Conservation (phyloP, 768 basidiomycete species). For the Xerocomellus amylosporus region DNA sequence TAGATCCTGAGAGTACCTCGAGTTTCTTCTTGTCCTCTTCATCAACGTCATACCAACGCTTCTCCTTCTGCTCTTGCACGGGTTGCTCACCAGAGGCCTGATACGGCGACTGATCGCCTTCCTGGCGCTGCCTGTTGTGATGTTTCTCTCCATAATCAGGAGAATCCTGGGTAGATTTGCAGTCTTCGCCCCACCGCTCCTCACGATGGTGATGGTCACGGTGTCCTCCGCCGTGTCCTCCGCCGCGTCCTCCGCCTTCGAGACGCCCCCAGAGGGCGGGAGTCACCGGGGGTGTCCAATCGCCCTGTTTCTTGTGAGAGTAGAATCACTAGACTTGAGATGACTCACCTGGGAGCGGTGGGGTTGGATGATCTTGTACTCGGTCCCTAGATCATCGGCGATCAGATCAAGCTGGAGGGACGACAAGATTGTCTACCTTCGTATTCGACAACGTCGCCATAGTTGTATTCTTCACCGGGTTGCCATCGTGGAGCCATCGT, state of each 20-base stretch:
- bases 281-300: slow-evolving; percentile 62
- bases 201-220: slow-evolving; percentile 16
- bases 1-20: slow-evolving; percentile 38
- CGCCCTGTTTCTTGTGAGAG: slow-evolving; percentile 39
- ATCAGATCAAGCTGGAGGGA: slow-evolving; percentile 6
- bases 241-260: slow-evolving; percentile 33
- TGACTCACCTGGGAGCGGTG: slow-evolving; percentile 61
- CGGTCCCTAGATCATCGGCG: slow-evolving; percentile 33
- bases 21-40: slow-evolving; percentile 57
- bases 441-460: slow-evolving; percentile 53
- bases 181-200: slow-evolving; percentile 20
- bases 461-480: slow-evolving; percentile 59
- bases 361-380: slow-evolving; percentile 70
- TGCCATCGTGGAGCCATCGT: slow-evolving; percentile 53
- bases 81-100: slow-evolving; percentile 20
- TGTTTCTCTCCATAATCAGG: slow-evolving; percentile 25
- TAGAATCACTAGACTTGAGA: not conserved
- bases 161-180: not conserved
- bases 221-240: slow-evolving; percentile 27
- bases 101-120: slow-evolving; percentile 18
- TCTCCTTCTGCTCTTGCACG: slow-evolving; percentile 46
- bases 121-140: slow-evolving; percentile 28
- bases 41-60: slow-evolving; percentile 55
- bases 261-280: slow-evolving; percentile 69
- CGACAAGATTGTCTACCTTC: slow-evolving; percentile 40